Conservation (phyloP, 2,329 filamentous ascomycete species). For the Epichloe brachyelytri region DNA sequence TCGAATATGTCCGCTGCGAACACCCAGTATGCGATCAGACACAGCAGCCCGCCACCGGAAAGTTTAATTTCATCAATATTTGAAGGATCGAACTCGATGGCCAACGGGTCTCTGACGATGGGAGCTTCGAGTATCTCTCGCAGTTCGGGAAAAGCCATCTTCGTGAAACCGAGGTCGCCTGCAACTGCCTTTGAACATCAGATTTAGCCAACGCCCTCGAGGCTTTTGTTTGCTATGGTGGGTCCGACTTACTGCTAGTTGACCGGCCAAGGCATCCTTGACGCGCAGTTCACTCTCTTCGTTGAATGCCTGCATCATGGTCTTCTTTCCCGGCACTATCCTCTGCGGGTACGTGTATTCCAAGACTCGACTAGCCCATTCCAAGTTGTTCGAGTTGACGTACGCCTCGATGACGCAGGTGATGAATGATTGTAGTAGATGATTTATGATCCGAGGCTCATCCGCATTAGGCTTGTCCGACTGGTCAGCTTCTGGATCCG, state of each 20-base stretch:
- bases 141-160: constrained; percentile 32
- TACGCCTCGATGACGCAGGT: constrained; percentile 67
- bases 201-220: neutral
- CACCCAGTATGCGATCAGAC: constrained; percentile 47
- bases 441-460: constrained; percentile 49
- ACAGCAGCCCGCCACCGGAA: constrained; percentile 45
- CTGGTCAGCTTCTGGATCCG: constrained; percentile 44
- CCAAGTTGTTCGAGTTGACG: constrained; percentile 45
- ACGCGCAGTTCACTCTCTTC: constrained; percentile 48
- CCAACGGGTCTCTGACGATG: constrained; percentile 31
- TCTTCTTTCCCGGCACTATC: constrained; percentile 47
- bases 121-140: constrained; percentile 29
- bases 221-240: neutral
- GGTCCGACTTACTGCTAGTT: constrained; percentile 44
- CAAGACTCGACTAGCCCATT: constrained; percentile 51
- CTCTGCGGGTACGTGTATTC: constrained; percentile 56
- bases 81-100: constrained; percentile 30
- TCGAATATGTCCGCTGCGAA: constrained; percentile 50
- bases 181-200: constrained; percentile 41
- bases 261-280: constrained; percentile 55
- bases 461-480: constrained; percentile 27
- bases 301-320: constrained; percentile 50
- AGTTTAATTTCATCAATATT: constrained; percentile 40
- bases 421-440: constrained; percentile 62
- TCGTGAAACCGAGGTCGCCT: constrained; percentile 44